Conservation (phyloP, 805 yeast species). For the Blastobotrys americana region DNA sequence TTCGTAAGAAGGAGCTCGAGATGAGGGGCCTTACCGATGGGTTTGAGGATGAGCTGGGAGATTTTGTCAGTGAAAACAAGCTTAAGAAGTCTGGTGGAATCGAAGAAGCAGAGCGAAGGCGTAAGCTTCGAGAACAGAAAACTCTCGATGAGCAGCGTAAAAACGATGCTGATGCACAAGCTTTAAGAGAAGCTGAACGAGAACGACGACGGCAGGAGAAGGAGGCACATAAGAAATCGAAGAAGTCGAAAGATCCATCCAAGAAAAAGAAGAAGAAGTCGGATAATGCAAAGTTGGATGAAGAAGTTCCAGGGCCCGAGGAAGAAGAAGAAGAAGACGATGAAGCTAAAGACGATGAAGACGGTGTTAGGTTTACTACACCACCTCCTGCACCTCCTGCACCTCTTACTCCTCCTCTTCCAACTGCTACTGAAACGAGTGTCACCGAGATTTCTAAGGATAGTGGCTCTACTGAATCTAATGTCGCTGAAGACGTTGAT, state of each 20-base stretch:
- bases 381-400: no score
- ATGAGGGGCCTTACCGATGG: constrained; percentile 45
- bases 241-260: constrained; percentile 3
- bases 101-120: constrained; percentile 69
- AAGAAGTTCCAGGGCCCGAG: not conserved
- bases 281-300: not conserved
- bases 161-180: constrained; percentile 25
- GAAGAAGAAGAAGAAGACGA: constrained; percentile 9
- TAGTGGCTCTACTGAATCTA: not conserved
- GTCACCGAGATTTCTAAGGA: constrained; percentile 40
- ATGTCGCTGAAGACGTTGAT: not conserved
- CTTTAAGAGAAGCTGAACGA: constrained; percentile 10
- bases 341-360: constrained; percentile 2
- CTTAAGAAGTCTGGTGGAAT: constrained; percentile 83
- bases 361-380: no score
- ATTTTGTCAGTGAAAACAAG: constrained; percentile 70
- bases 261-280: constrained; percentile 7
- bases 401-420: no score
- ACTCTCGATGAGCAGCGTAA: constrained; percentile 44
- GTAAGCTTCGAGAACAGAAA: constrained; percentile 62
- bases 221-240: constrained; percentile 10
- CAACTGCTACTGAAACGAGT: constrained; percentile 23
- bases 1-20: constrained; percentile 64
- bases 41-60: constrained; percentile 79
- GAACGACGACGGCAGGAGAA: constrained; percentile 15